Evolutionary conservation across 768 basidiomycete genomes (phyloP).

Genomic region (Pisolithus orientalis): DNA sequence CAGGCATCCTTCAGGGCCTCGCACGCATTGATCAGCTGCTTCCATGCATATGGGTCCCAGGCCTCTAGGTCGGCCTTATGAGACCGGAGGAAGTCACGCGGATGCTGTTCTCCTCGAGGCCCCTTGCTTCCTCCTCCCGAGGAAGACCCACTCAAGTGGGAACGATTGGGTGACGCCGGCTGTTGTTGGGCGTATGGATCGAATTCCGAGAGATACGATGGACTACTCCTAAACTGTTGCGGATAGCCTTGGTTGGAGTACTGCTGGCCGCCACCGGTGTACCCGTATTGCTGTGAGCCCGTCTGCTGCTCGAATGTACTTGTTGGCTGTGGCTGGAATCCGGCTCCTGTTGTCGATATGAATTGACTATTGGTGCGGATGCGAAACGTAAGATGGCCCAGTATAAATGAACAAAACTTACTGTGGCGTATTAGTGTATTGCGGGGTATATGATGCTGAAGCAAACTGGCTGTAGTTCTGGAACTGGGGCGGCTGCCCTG

Average conservation of each 20-base stretch:
- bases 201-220: conserved; percentile 32
- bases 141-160: neutral
- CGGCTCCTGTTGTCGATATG: conserved; percentile 21
- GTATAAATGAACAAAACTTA: neutral
- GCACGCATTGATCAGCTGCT: conserved; percentile 56
- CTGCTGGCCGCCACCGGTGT: conserved; percentile 19
- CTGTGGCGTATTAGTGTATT: conserved; percentile 13
- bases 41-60: conserved; percentile 70
- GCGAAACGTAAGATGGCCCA: conserved; percentile 6
- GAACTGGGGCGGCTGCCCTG: conserved; percentile 15
- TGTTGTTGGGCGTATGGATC: conserved; percentile 32
- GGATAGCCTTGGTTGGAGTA: conserved; percentile 26
- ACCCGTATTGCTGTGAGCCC: conserved; percentile 21
- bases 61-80: conserved; percentile 65
- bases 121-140: conserved; percentile 1
- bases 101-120: conserved; percentile 43
- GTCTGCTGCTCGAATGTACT: conserved; percentile 53
- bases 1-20: conserved; percentile 63
- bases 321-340: conserved; percentile 51
- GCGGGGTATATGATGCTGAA: conserved; percentile 17
- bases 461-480: conserved; percentile 18
- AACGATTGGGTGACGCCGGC: conserved; percentile 4
- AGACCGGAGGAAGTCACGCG: conserved; percentile 57
- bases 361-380: conserved; percentile 14
- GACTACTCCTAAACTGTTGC: conserved; percentile 8